These are phyloP conservation scores for Zymoseptoria ardabiliae DNA, from an alignment of 2,329 filamentous ascomycete species.

Conservation along the genomic window DNA sequence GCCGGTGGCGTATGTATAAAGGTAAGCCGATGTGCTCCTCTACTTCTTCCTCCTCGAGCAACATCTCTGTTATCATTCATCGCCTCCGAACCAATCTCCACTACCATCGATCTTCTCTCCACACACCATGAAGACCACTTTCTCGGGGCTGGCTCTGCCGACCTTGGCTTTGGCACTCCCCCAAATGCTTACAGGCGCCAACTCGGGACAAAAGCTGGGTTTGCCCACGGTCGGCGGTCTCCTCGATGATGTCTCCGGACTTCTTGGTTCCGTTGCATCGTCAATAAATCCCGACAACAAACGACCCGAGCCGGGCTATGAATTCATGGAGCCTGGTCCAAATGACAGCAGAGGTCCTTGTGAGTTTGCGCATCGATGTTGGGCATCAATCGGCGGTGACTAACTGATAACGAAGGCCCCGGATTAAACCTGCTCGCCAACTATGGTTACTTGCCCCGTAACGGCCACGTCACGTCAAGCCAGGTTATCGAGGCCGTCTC, in stretches of 20 bases:
- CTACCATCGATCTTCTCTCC: not conserved
- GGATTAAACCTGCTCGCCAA: slow-evolving; percentile 37
- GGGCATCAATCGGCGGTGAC: not conserved
- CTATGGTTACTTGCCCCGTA: slow-evolving; percentile 35
- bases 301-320: slow-evolving; percentile 24
- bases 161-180: slow-evolving; percentile 10
- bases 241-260: slow-evolving; percentile 11
- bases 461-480: slow-evolving; percentile 32
- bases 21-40: not conserved
- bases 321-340: slow-evolving; percentile 17
- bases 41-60: too few relatives aligned
- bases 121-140: not conserved
- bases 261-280: slow-evolving; percentile 19
- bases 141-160: slow-evolving; percentile 5
- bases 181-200: not conserved
- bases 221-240: slow-evolving; percentile 5
- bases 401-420: slow-evolving; percentile 12
- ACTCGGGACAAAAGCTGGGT: slow-evolving; percentile 5
- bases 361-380: not conserved
- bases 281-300: slow-evolving; percentile 20
- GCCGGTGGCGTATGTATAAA: not conserved
- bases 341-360: slow-evolving; percentile 31
- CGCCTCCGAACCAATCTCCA: not conserved
- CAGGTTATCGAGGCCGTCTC: slow-evolving; percentile 29
- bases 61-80: too few relatives aligned